These are phyloP conservation scores for Dactylellina drechsleri DNA, from an alignment of 2,329 filamentous ascomycete species.

Conservation along the genomic window DNA sequence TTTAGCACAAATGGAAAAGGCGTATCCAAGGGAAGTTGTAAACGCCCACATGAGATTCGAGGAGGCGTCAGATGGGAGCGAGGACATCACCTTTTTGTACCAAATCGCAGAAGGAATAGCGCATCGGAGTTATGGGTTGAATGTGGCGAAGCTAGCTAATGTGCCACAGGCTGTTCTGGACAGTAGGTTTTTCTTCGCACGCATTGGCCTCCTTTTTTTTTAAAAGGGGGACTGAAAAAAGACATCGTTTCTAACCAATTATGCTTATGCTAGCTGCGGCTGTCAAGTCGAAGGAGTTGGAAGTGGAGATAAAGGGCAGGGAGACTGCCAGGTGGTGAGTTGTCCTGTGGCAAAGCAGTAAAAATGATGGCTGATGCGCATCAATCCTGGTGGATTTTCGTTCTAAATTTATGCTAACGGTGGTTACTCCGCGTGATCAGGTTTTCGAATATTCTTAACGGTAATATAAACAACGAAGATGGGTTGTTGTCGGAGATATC, in stretches of 20 bases:
- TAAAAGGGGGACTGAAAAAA: conserved; percentile 12
- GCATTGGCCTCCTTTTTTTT: not conserved
- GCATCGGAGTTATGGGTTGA: conserved; percentile 91
- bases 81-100: conserved; percentile 93
- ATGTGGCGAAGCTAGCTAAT: conserved; percentile 86
- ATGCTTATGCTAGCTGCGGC: conserved; percentile 68
- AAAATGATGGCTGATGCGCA: conserved; percentile 28
- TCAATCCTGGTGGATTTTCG: not conserved
- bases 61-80: conserved; percentile 62
- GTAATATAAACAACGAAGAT: conserved; percentile 41
- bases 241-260: conserved; percentile 33
- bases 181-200: conserved; percentile 32
- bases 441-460: conserved; percentile 47
- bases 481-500: conserved; percentile 47
- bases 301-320: conserved; percentile 71
- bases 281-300: conserved; percentile 80
- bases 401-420: conserved; percentile 50
- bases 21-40: conserved; percentile 72
- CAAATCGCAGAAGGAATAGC: conserved; percentile 90
- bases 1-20: conserved; percentile 76
- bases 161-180: conserved; percentile 81
- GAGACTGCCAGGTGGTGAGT: conserved; percentile 50
- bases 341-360: conserved; percentile 20
- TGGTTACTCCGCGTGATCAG: conserved; percentile 30
- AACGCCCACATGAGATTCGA: conserved; percentile 97